These are phyloP conservation scores for Castanopsis chinensis DNA, from an alignment of 306 rosid species.

Conservation along the genomic window DNA sequence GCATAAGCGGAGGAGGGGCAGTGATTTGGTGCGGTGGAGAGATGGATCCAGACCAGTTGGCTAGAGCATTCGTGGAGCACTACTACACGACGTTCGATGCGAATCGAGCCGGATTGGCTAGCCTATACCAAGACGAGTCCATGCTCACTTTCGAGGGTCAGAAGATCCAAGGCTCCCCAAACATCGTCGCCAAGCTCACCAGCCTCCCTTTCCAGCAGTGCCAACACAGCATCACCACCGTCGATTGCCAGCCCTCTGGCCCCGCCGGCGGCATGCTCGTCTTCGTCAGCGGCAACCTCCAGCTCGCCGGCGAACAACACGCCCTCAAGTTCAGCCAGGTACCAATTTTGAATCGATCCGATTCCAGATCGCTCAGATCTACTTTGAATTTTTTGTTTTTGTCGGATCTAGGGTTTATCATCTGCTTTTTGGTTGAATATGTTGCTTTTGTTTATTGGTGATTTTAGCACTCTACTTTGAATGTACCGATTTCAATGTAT, in stretches of 20 bases:
- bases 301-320: slow-evolving; percentile 90
- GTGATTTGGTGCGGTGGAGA: slow-evolving; percentile 10
- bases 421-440: no score
- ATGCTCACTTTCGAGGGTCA: slow-evolving; percentile 94
- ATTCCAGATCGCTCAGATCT: not conserved
- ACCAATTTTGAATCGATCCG: no score
- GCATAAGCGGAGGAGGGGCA: slow-evolving; percentile 8
- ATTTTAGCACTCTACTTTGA: no score
- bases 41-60: slow-evolving; percentile 86
- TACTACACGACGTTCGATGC: slow-evolving; percentile 75
- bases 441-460: no score
- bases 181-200: slow-evolving; percentile 77
- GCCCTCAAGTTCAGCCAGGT: slow-evolving; percentile 97
- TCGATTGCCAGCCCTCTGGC: slow-evolving; percentile 89
- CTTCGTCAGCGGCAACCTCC: slow-evolving; percentile 90
- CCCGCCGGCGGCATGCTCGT: slow-evolving; percentile 79
- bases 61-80: slow-evolving; percentile 91
- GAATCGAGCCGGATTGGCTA: slow-evolving; percentile 44
- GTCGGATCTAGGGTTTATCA: no score
- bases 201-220: slow-evolving; percentile 93
- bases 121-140: slow-evolving; percentile 71
- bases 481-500: no score
- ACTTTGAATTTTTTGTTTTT: no score
- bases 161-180: slow-evolving; percentile 75
- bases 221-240: slow-evolving; percentile 75